Percentiles rank a stretch among this genome's conserved stretches.
Evolutionary conservation across 1,139 yeast species (phyloP).

Genomic region (Yarrowia galli): DNA sequence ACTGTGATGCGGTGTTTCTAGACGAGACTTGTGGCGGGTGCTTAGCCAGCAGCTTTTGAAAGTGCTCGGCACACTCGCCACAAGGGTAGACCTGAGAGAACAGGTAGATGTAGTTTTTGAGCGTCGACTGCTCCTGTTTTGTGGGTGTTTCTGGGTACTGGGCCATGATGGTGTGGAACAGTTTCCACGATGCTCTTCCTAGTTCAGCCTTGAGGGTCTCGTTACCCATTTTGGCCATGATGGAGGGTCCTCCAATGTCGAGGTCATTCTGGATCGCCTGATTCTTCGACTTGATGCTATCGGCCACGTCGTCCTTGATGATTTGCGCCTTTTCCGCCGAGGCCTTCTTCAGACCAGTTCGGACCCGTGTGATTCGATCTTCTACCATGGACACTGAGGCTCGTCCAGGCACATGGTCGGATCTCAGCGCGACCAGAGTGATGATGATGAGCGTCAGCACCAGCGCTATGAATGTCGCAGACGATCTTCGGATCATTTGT

Average conservation of each 20-base stretch:
- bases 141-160: constrained; percentile 88
- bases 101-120: constrained; percentile 57
- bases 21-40: constrained; percentile 86
- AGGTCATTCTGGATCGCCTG: too few species aligned
- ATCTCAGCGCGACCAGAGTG: constrained; percentile 19
- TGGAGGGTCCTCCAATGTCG: constrained; percentile 55
- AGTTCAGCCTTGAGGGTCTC: constrained; percentile 68
- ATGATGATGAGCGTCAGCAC: constrained; percentile 28
- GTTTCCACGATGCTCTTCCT: constrained; percentile 91
- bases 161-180: constrained; percentile 88
- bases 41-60: constrained; percentile 67
- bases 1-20: constrained; percentile 82
- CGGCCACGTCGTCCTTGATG: constrained; percentile 25
- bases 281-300: background rate
- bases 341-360: background rate
- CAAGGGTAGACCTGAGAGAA: constrained; percentile 53
- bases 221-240: constrained; percentile 89
- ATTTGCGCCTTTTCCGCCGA: background rate
- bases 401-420: constrained; percentile 29
- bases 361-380: constrained; percentile 26
- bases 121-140: constrained; percentile 64
- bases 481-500: constrained; percentile 27
- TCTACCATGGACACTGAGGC: constrained; percentile 25
- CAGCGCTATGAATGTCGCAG: constrained; percentile 27
- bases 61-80: constrained; percentile 92